These are phyloP conservation scores for Colletotrichum chlorophyti DNA, from an alignment of 2,329 filamentous ascomycete genomes.

Conservation along the genomic window DNA sequence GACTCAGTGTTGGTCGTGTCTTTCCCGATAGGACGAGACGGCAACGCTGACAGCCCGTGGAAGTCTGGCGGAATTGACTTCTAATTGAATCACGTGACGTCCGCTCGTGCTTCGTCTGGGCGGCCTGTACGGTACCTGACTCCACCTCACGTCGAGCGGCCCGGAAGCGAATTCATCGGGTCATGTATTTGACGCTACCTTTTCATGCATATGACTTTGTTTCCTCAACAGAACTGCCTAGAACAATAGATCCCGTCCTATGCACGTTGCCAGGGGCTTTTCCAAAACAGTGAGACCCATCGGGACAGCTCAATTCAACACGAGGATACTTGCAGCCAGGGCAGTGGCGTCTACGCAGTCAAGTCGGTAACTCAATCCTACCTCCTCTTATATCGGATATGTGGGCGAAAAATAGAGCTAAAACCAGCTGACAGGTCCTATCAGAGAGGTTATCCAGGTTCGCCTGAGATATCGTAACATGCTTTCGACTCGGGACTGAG, in stretches of 20 bases:
- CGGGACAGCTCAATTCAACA: conserved; percentile 8
- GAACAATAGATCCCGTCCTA: conserved; percentile 14
- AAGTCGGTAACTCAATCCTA: conserved; percentile 17
- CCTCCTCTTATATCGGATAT: conserved; percentile 17
- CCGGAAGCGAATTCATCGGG: conserved; percentile 19
- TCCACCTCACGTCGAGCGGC: background rate
- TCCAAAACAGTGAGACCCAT: background rate
- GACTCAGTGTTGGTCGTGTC: too few relatives aligned
- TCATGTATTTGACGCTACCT: conserved; percentile 22
- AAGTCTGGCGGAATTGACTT: too few relatives aligned
- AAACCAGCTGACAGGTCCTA: conserved; percentile 12
- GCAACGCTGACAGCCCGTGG: background rate
- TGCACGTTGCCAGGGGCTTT: background rate
- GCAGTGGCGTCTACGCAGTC: conserved; percentile 24
- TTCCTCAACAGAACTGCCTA: conserved; percentile 14
- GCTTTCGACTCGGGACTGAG: conserved; percentile 17
- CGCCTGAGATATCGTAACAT: conserved; percentile 18
- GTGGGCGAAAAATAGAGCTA: conserved; percentile 2
- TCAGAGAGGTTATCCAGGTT: conserved; percentile 5
- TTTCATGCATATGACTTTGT: conserved; percentile 10
- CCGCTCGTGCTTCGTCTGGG: too few relatives aligned
- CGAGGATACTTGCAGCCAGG: conserved; percentile 14
- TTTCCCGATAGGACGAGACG: too few relatives aligned
- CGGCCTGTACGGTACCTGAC: background rate
- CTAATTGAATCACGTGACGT: conserved; percentile 9